Conservation (phyloP, 2,329 filamentous ascomycete species). For the Ophiocordyceps robertsii region DNA sequence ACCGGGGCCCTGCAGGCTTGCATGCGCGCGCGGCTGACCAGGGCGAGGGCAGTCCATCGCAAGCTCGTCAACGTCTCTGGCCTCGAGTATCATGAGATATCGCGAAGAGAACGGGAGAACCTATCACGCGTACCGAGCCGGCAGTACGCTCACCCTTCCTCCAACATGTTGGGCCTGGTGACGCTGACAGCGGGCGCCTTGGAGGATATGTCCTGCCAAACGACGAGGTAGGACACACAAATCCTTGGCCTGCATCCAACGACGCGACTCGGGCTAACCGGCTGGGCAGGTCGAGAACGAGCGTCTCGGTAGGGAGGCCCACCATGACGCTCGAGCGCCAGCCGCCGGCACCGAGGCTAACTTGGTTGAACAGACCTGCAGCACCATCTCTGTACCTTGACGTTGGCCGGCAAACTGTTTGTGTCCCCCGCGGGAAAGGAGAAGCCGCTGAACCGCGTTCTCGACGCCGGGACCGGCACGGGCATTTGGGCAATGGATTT, state of each 20-base stretch:
- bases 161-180: background rate
- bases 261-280: background rate
- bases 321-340: background rate
- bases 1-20: too few species aligned
- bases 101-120: slow-evolving; percentile 24
- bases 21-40: background rate
- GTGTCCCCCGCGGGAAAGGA: slow-evolving; percentile 11
- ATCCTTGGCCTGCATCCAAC: too few species aligned
- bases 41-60: slow-evolving; percentile 1
- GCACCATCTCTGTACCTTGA: slow-evolving; percentile 20
- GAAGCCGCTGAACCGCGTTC: slow-evolving; percentile 12
- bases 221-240: slow-evolving; percentile 10
- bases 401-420: slow-evolving; percentile 16
- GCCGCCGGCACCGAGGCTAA: background rate
- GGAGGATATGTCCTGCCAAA: slow-evolving; percentile 17
- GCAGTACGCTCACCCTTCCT: slow-evolving; percentile 8
- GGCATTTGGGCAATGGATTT: slow-evolving; percentile 33
- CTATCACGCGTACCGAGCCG: slow-evolving; percentile 19
- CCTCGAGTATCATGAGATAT: slow-evolving; percentile 21
- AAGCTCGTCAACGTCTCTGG: slow-evolving; percentile 12
- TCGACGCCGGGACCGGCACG: slow-evolving; percentile 37
- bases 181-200: slow-evolving; percentile 2
- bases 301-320: slow-evolving; percentile 11
- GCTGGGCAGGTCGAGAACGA: slow-evolving; percentile 14
- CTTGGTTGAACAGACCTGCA: slow-evolving; percentile 15